Conservation (phyloP, 768 basidiomycete genomes). For the Kwoniella mangroviensis region DNA sequence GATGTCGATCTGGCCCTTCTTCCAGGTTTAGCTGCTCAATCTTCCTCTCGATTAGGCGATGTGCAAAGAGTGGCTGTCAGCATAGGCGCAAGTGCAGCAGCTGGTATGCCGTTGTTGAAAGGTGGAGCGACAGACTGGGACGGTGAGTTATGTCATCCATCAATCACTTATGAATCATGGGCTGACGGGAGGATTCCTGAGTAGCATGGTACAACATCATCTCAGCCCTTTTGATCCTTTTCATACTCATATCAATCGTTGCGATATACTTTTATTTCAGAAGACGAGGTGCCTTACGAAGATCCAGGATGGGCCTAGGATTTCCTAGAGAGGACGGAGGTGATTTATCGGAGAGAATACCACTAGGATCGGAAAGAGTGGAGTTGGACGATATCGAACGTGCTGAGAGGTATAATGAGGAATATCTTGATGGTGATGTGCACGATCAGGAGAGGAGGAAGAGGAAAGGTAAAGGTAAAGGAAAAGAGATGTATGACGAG, state of each 20-base stretch:
- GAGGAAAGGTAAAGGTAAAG: constrained; percentile 57
- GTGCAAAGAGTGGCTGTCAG: constrained; percentile 70
- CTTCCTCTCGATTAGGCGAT: constrained; percentile 79
- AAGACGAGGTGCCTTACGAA: constrained; percentile 58
- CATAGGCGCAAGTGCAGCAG: constrained; percentile 58
- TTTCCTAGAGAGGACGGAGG: constrained; percentile 26
- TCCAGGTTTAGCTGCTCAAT: constrained; percentile 75
- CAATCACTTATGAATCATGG: no score
- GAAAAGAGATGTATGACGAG: constrained; percentile 50
- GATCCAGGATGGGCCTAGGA: constrained; percentile 43
- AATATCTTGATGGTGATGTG: constrained; percentile 33
- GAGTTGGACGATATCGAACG: constrained; percentile 76
- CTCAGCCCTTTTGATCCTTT: constrained; percentile 79
- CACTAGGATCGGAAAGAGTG: constrained; percentile 58
- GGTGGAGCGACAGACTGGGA: constrained; percentile 77
- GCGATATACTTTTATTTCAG: constrained; percentile 83
- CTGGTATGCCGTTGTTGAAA: constrained; percentile 72
- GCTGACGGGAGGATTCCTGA: no score
- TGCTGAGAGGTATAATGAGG: constrained; percentile 57
- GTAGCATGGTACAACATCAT: constrained; percentile 94
- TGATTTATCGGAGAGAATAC: constrained; percentile 49
- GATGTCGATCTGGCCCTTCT: constrained; percentile 82
- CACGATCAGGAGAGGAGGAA: constrained; percentile 33
- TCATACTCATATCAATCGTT: constrained; percentile 71
- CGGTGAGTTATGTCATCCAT: constrained; percentile 62